phyloP scores from a whole-genome alignment of 2,329 filamentous ascomycete genomes.

The Elsinoe arachidis region DNA sequence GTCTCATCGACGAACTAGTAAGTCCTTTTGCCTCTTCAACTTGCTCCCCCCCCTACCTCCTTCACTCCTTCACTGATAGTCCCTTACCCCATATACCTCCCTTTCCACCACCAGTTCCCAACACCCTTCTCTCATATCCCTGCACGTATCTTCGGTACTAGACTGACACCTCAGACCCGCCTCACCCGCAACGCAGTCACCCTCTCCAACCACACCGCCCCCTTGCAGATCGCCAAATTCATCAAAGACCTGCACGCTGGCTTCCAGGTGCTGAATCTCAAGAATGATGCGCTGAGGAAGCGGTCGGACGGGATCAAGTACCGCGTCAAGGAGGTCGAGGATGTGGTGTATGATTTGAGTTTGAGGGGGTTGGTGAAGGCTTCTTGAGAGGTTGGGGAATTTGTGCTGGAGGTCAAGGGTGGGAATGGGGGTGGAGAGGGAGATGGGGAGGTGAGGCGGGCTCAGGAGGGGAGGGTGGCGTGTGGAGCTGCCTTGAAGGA shows the following conservation, averaged over 20 bases:
- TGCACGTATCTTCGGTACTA: too few species aligned
- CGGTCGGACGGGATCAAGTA: constrained; percentile 94
- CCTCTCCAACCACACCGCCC: constrained; percentile 75
- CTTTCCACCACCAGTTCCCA: too few species aligned
- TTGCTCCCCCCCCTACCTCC: not conserved
- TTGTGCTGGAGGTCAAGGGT: not conserved
- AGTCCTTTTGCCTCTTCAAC: constrained; percentile 17
- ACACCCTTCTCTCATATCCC: too few species aligned
- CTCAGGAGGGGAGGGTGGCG: not conserved
- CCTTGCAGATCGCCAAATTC: constrained; percentile 80
- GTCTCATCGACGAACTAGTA: constrained; percentile 79
- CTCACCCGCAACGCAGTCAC: constrained; percentile 93
- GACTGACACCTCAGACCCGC: constrained; percentile 59
- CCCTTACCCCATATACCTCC: too few species aligned
- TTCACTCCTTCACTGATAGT: not conserved
- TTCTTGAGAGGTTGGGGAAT: not conserved
- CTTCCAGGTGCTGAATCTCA: constrained; percentile 94
- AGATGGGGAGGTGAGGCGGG: not conserved
- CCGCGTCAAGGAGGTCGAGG: constrained; percentile 93
- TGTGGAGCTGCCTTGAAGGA: not conserved
- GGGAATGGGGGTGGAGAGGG: not conserved
- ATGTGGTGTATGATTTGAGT: constrained; percentile 92
- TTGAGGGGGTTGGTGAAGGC: constrained; percentile 63
- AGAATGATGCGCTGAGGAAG: constrained; percentile 86
- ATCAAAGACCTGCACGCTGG: constrained; percentile 93